phyloP scores from a whole-genome alignment of 108 stramenopile species.

The Cyclotella baltica region DNA sequence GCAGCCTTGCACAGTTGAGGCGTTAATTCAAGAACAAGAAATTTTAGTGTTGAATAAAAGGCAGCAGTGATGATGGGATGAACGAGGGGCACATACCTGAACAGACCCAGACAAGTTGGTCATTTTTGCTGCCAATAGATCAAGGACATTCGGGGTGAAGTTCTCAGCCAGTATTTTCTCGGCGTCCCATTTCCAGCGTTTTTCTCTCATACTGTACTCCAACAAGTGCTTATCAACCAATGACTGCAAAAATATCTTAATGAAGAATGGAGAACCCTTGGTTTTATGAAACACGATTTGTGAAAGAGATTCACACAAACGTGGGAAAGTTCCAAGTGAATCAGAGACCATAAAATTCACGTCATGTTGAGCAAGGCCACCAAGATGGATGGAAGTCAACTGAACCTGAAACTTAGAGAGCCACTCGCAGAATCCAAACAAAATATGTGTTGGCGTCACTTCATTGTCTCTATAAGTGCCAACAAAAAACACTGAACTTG shows the following conservation, averaged over 20 bases:
- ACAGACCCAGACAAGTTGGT: constrained; percentile 13
- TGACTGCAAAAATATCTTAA: constrained; percentile 53
- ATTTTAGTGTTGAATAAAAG: not conserved
- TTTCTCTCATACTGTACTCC: constrained; percentile 36
- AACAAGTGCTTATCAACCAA: constrained; percentile 48
- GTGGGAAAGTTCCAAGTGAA: constrained; percentile 39
- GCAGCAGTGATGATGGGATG: not conserved
- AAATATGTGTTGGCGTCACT: not conserved
- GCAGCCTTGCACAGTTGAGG: too few species aligned
- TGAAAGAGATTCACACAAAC: constrained; percentile 30
- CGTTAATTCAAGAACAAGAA: not conserved
- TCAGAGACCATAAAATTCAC: constrained; percentile 48
- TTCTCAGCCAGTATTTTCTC: constrained; percentile 30
- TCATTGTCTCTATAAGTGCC: not conserved
- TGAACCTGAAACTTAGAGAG: not conserved
- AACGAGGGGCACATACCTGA: not conserved
- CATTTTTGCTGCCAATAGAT: constrained; percentile 57
- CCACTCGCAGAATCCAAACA: not conserved
- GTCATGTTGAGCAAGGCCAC: constrained; percentile 30
- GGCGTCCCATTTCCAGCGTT: constrained; percentile 64
- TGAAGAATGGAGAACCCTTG: constrained; percentile 54
- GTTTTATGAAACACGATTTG: constrained; percentile 37
- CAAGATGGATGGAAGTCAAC: constrained; percentile 16
- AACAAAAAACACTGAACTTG: not conserved
- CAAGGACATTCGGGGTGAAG: constrained; percentile 62